A percentile compares a stretch with the other conserved stretches of the same genome.
These are phyloP conservation scores for Saccharomycopsis malanga DNA, from an alignment of 805 yeast species.

Conservation along the genomic window DNA sequence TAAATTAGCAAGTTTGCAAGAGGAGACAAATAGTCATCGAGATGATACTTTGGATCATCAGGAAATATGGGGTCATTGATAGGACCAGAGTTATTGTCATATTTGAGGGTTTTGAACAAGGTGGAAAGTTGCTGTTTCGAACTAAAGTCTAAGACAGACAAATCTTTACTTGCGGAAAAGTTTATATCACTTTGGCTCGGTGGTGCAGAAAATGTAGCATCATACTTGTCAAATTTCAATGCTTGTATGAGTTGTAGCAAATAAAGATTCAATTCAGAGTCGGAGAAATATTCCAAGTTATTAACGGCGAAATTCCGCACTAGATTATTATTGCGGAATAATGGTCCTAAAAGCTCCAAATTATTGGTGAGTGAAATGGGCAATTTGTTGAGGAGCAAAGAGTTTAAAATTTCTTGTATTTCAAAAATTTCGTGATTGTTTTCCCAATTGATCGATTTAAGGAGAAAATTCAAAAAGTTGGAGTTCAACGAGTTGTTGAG, in stretches of 20 bases:
- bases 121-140: conserved; percentile 9
- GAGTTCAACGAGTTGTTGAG: conserved; percentile 27
- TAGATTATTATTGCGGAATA: conserved; percentile 54
- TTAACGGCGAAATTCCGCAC: conserved; percentile 87
- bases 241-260: conserved; percentile 89
- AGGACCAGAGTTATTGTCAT: conserved; percentile 14
- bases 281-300: conserved; percentile 67
- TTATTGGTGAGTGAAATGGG: conserved; percentile 46
- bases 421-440: conserved; percentile 76
- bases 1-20: conserved; percentile 69
- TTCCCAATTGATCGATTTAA: conserved; percentile 84
- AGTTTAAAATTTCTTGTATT: conserved; percentile 63
- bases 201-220: background rate
- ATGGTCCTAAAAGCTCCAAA: conserved; percentile 74
- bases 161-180: conserved; percentile 1
- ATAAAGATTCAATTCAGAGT: conserved; percentile 73
- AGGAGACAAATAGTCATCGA: conserved; percentile 39
- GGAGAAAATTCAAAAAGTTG: conserved; percentile 67
- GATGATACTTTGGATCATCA: background rate
- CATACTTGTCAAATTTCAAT: conserved; percentile 60
- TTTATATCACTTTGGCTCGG: background rate
- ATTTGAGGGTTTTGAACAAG: conserved; percentile 10
- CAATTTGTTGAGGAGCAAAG: conserved; percentile 71
- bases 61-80: background rate
- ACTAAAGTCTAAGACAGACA: background rate